Evolutionary conservation across 2,329 filamentous ascomycete species (phyloP).

Genomic region (Nemania abortiva): DNA sequence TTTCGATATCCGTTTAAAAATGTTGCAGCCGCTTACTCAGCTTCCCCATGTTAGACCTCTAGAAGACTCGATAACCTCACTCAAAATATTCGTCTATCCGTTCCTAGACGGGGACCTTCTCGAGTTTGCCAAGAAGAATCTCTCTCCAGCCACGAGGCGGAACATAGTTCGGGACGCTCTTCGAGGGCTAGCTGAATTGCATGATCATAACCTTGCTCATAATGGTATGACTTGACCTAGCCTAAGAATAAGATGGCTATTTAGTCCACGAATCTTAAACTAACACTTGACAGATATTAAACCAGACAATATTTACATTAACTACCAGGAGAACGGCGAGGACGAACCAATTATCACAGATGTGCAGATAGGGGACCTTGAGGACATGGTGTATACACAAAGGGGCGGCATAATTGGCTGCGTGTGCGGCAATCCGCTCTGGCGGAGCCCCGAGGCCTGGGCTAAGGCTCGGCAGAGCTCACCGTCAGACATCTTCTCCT

Average conservation of each 20-base stretch:
- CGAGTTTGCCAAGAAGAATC: not conserved
- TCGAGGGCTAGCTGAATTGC: not conserved
- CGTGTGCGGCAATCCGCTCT: slow-evolving; percentile 5
- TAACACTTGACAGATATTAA: not conserved
- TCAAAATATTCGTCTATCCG: not conserved
- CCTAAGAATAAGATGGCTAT: too few species aligned
- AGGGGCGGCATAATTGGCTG: not conserved
- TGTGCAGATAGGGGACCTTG: not conserved
- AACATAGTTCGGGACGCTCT: slow-evolving; percentile 1
- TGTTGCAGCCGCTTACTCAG: too few species aligned
- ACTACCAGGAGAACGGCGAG: not conserved
- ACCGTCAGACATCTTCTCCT: not conserved
- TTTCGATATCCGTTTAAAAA: not conserved
- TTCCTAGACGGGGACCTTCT: not conserved
- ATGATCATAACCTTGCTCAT: not conserved
- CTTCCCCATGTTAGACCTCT: not conserved
- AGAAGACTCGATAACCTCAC: not conserved
- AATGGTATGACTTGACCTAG: not conserved
- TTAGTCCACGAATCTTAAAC: not conserved
- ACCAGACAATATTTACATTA: not conserved
- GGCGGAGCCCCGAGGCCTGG: not conserved
- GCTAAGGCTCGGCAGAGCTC: too few species aligned
- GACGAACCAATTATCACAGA: not conserved
- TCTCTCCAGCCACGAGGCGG: not conserved
- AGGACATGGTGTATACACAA: not conserved